phyloP scores from a whole-genome alignment of 495 filamentous ascomycete genomes.

The Xylaria flabelliformis region DNA sequence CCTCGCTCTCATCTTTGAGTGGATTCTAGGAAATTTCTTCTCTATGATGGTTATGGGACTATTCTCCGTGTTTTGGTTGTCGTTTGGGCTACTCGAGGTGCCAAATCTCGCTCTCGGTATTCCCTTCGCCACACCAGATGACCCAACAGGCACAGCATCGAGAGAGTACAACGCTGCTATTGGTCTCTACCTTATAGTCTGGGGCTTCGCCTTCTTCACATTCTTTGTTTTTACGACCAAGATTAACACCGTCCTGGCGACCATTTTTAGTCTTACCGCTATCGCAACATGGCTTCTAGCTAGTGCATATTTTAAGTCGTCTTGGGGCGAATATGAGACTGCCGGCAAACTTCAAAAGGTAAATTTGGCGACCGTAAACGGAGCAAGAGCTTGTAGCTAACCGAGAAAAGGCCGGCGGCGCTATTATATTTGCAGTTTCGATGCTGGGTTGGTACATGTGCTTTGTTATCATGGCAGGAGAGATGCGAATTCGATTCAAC shows the following conservation, averaged over 20 bases:
- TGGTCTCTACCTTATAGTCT: conserved; percentile 57
- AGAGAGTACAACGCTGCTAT: conserved; percentile 57
- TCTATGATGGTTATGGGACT: conserved; percentile 64
- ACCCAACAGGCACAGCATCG: conserved; percentile 53
- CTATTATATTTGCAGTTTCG: conserved; percentile 56
- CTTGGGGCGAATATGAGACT: conserved; percentile 46
- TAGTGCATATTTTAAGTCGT: conserved; percentile 56
- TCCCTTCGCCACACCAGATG: conserved; percentile 52
- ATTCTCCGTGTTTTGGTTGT: conserved; percentile 63
- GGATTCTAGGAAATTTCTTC: conserved; percentile 61
- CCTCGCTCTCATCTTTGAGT: conserved; percentile 57
- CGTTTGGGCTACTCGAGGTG: conserved; percentile 59
- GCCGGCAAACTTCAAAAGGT: conserved; percentile 54
- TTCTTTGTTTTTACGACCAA: conserved; percentile 59
- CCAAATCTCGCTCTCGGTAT: conserved; percentile 56
- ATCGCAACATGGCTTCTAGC: conserved; percentile 53
- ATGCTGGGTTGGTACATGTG: conserved; percentile 62
- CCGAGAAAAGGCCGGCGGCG: conserved; percentile 49
- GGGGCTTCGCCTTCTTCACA: conserved; percentile 60
- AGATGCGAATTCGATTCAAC: conserved; percentile 60
- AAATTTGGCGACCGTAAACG: conserved; percentile 24
- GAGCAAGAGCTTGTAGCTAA: background rate
- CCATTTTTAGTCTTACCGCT: conserved; percentile 56
- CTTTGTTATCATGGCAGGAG: conserved; percentile 60
- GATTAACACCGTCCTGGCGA: conserved; percentile 57